These are phyloP conservation scores for Sphagnurus paluster DNA, from an alignment of 1,284 basidiomycete species.

Conservation along the genomic window DNA sequence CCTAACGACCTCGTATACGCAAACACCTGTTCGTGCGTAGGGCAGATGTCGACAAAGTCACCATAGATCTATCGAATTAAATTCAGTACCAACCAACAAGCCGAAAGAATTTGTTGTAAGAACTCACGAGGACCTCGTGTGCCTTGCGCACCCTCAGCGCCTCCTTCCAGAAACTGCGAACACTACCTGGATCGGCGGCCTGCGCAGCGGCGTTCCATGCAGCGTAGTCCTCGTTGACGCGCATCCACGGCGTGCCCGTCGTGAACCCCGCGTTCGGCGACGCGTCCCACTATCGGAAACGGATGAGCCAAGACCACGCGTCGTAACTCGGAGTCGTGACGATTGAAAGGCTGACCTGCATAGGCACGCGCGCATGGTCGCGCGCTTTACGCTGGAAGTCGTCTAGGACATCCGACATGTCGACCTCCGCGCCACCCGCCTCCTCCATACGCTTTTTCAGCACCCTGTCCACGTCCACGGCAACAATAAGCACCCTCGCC, in stretches of 20 bases:
- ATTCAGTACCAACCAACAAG: background rate
- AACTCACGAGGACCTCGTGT: conserved; percentile 52
- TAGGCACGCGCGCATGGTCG: conserved; percentile 46
- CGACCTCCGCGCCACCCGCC: conserved; percentile 40
- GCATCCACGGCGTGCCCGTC: conserved; percentile 72
- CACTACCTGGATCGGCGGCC: conserved; percentile 46
- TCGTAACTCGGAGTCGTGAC: background rate
- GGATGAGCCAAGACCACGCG: background rate
- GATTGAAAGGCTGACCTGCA: background rate
- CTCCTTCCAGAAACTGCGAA: conserved; percentile 60
- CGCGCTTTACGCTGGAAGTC: conserved; percentile 63
- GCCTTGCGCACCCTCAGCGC: conserved; percentile 55
- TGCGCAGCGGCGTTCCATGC: conserved; percentile 62
- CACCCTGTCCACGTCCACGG: conserved; percentile 30
- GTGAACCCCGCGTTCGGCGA: conserved; percentile 65
- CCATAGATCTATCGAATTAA: conserved; percentile 56
- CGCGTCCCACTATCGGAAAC: conserved; percentile 53
- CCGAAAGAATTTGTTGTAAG: background rate
- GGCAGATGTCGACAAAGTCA: conserved; percentile 49
- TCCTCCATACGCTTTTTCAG: conserved; percentile 38
- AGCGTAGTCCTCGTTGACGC: conserved; percentile 68
- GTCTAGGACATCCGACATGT: conserved; percentile 60
- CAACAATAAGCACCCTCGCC: too few relatives aligned
- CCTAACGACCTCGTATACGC: conserved; percentile 52
- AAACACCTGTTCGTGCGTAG: conserved; percentile 51